phyloP scores from a whole-genome alignment of 1,139 yeast genomes.

The Yamadazyma aaseri region DNA sequence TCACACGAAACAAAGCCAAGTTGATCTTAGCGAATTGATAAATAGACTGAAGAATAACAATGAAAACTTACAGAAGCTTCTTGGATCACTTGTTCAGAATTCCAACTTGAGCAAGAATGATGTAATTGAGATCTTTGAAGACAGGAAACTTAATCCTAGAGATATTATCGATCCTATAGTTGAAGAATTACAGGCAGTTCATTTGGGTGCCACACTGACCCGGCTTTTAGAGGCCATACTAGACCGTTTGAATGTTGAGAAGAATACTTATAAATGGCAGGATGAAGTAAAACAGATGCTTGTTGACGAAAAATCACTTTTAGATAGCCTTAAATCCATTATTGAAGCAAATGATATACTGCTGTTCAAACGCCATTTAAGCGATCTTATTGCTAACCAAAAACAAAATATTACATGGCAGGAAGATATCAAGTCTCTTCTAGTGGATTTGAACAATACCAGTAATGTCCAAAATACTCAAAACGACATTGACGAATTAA shows the following conservation, averaged over 20 bases:
- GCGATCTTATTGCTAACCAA: too few relatives aligned
- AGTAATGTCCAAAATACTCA: not conserved
- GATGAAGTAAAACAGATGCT: conserved; percentile 4
- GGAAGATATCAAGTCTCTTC: not conserved
- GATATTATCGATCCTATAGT: conserved; percentile 27
- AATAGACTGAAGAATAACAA: conserved; percentile 45
- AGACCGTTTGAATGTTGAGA: conserved; percentile 7
- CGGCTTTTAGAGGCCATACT: conserved; percentile 21
- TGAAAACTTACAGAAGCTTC: conserved; percentile 34
- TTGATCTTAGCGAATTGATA: conserved; percentile 37
- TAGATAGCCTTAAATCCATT: not conserved
- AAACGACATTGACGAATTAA: conserved; percentile 3
- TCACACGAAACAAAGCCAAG: conserved; percentile 33
- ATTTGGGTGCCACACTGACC: conserved; percentile 21
- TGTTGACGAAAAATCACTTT: not conserved
- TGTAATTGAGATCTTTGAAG: conserved; percentile 16
- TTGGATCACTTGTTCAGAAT: conserved; percentile 33
- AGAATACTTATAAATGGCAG: conserved; percentile 5
- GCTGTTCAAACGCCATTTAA: too few relatives aligned
- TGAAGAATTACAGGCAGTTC: conserved; percentile 24
- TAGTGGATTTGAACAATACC: not conserved
- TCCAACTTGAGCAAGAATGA: conserved; percentile 18
- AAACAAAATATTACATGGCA: too few relatives aligned
- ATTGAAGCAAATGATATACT: too few relatives aligned
- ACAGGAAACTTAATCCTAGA: conserved; percentile 14